phyloP scores from a whole-genome alignment of 257 asterid genomes.

The Fraxinus anomala region DNA sequence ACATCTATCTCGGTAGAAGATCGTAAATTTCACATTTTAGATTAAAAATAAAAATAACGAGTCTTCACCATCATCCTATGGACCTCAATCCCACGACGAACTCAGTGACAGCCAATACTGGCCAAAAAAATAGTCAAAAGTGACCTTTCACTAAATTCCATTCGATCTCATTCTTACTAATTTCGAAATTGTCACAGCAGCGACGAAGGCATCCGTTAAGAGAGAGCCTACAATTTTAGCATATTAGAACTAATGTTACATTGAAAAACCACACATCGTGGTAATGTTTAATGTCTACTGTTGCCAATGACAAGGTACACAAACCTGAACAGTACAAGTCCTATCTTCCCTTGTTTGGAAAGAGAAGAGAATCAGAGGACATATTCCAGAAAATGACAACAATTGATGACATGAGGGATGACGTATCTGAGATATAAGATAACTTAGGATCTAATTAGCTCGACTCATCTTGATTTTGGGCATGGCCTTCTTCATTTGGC shows the following conservation, averaged over 20 bases:
- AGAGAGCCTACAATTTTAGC: conserved; percentile 3
- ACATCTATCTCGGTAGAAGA: neutral
- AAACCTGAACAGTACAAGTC: conserved; percentile 16
- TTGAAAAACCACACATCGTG: conserved; percentile 29
- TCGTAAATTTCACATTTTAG: too few species aligned
- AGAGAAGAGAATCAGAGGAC: conserved; percentile 10
- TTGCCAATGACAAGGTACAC: conserved; percentile 30
- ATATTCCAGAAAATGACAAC: conserved; percentile 6
- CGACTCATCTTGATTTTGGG: conserved; percentile 93
- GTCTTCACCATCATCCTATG: neutral
- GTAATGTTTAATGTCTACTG: conserved; percentile 17
- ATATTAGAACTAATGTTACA: conserved; percentile 13
- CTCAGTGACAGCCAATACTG: neutral
- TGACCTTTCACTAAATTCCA: neutral
- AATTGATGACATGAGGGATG: neutral
- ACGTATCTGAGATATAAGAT: neutral
- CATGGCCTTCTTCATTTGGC: conserved; percentile 85
- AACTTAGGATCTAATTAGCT: conserved; percentile 42
- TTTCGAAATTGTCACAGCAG: conserved; percentile 10
- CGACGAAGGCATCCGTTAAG: neutral
- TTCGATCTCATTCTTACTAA: neutral
- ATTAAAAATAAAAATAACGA: too few species aligned
- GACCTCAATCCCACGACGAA: neutral
- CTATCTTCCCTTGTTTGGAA: conserved; percentile 16
- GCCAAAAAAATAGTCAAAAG: neutral